Percentiles rank a stretch among this genome's conserved stretches.
Conservation (phyloP, 495 filamentous ascomycete species). For the Friedmanniomyces simplex region DNA sequence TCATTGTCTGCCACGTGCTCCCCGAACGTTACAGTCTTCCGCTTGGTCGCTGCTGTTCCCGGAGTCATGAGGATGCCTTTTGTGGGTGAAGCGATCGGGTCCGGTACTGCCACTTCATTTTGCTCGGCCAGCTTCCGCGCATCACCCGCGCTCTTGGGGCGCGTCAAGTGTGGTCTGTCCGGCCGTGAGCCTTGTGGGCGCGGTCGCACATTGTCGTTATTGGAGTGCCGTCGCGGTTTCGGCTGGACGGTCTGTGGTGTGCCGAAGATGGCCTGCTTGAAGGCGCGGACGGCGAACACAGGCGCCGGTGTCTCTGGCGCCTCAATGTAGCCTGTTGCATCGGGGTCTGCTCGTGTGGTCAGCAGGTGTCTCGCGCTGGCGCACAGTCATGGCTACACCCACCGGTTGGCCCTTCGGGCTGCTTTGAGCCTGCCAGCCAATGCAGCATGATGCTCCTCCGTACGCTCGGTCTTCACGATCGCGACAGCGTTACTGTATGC, state of each 20-base stretch:
- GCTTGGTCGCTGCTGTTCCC: slow-evolving; percentile 62
- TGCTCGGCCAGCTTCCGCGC: slow-evolving; percentile 12
- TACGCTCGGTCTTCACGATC: not conserved
- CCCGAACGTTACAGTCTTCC: slow-evolving; percentile 86
- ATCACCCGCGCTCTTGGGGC: slow-evolving; percentile 12
- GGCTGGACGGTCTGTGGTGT: slow-evolving; percentile 51
- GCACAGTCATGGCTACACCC: not conserved
- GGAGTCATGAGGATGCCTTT: slow-evolving; percentile 86
- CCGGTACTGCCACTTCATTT: not conserved
- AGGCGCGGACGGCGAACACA: slow-evolving; percentile 83
- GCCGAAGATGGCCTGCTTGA: slow-evolving; percentile 86
- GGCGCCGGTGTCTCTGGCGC: slow-evolving; percentile 86
- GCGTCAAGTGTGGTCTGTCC: slow-evolving; percentile 1
- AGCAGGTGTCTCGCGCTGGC: not conserved
- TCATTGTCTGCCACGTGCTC: slow-evolving; percentile 54
- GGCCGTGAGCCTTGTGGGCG: not conserved
- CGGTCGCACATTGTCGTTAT: slow-evolving; percentile 12
- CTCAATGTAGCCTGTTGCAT: slow-evolving; percentile 35
- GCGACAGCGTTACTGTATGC: not conserved
- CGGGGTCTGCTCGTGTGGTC: slow-evolving; percentile 9
- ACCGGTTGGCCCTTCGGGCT: slow-evolving; percentile 12
- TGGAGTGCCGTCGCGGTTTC: slow-evolving; percentile 18
- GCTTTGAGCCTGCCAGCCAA: slow-evolving; percentile 29
- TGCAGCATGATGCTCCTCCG: slow-evolving; percentile 24
- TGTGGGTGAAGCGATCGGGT: slow-evolving; percentile 47